These are phyloP conservation scores for Schizonepeta tenuifolia DNA, from an alignment of 257 asterid genomes.

Conservation along the genomic window DNA sequence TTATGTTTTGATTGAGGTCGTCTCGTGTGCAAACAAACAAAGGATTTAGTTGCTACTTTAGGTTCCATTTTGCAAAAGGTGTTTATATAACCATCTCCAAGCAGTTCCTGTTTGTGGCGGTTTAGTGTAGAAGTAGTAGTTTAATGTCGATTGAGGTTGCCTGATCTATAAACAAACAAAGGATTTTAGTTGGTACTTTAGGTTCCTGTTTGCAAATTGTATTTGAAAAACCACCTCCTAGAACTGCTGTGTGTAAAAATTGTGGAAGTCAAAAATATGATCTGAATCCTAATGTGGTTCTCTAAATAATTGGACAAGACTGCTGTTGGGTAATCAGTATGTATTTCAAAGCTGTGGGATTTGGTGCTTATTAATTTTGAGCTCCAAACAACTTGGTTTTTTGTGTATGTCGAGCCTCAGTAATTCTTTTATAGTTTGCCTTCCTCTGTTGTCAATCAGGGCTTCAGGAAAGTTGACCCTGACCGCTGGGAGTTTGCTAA, in stretches of 20 bases:
- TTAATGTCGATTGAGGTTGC: background rate
- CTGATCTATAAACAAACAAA: background rate
- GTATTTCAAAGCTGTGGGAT: slow-evolving; percentile 3
- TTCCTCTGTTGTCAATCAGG: slow-evolving; percentile 49
- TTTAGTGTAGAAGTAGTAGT: background rate
- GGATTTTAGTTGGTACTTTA: background rate
- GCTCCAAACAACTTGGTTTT: background rate
- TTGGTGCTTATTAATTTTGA: background rate
- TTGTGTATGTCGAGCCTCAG: slow-evolving; percentile 34
- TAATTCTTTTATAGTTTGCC: slow-evolving; percentile 51
- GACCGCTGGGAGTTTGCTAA: slow-evolving; percentile 70
- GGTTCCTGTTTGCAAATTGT: background rate
- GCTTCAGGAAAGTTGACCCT: slow-evolving; percentile 74
- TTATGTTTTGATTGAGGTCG: slow-evolving; percentile 8
- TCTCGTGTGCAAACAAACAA: background rate
- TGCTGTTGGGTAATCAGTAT: background rate
- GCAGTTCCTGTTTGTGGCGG: background rate
- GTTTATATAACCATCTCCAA: background rate
- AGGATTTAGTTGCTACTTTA: background rate
- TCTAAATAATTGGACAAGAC: background rate
- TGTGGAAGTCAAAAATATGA: background rate
- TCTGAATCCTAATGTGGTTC: slow-evolving; percentile 24
- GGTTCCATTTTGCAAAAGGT: background rate
- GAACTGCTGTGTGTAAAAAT: background rate
- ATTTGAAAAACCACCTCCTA: background rate